A percentile compares a stretch with the other conserved stretches of the same genome.
Conservation (phyloP, 164 flowering plant genomes). For the Warburgia ugandensis region DNA sequence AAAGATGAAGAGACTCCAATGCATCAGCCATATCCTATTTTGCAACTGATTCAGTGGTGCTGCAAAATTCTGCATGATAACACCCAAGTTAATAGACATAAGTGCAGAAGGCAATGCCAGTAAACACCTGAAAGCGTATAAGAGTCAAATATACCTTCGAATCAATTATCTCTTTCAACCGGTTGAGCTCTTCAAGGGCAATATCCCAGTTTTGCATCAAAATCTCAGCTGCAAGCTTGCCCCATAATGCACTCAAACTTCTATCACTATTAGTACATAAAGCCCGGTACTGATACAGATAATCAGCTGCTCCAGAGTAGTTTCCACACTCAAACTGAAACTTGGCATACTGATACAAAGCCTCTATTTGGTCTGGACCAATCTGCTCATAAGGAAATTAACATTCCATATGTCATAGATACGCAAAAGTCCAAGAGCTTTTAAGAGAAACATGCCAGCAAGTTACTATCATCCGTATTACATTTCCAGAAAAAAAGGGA, state of each 20-base stretch:
- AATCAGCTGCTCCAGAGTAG: conserved; percentile 98
- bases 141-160: conserved; percentile 49
- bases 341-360: conserved; percentile 89
- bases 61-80: conserved; percentile 76
- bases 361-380: conserved; percentile 94
- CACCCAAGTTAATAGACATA: conserved; percentile 2
- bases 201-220: conserved; percentile 97
- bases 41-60: conserved; percentile 87
- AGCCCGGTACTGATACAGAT: conserved; percentile 80
- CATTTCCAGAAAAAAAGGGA: no score
- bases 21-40: conserved; percentile 92
- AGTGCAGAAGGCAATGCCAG: not conserved
- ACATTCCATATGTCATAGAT: no score
- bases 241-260: conserved; percentile 93
- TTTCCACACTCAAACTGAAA: conserved; percentile 99
- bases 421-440: no score
- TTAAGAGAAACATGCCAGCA: no score
- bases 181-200: conserved; percentile 89
- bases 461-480: no score
- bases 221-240: conserved; percentile 94
- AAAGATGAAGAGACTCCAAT: conserved; percentile 96
- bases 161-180: conserved; percentile 84
- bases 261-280: conserved; percentile 79
- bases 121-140: no score
- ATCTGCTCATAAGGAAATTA: conserved; percentile 38